These are phyloP conservation scores for Pestalotiopsis sp. DNA, from an alignment of 2,329 filamentous ascomycete genomes.

Conservation along the genomic window DNA sequence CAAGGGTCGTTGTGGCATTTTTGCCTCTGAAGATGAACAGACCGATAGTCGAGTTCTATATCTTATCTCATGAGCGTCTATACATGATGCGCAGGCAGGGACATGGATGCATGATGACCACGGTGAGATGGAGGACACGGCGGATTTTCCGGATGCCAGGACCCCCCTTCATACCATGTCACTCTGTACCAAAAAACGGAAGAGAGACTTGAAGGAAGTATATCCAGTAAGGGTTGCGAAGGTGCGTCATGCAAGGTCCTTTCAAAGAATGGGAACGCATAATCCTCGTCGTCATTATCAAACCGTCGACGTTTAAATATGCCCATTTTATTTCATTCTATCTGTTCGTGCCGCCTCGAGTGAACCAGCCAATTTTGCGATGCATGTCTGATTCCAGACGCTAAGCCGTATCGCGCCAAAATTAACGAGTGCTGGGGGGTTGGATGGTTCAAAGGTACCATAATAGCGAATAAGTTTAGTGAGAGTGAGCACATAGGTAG, in stretches of 20 bases:
- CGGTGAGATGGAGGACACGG: too few relatives aligned
- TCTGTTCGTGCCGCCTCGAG: not conserved
- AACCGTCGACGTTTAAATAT: too few relatives aligned
- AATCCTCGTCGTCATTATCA: too few relatives aligned
- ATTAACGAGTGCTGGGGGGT: slow-evolving; percentile 14
- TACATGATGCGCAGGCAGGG: too few relatives aligned
- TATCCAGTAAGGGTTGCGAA: not conserved
- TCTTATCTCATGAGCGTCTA: too few relatives aligned
- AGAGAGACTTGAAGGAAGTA: not conserved
- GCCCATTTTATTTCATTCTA: not conserved
- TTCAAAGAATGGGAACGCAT: not conserved
- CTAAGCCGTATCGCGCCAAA: slow-evolving; percentile 18
- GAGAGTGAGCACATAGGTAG: not conserved
- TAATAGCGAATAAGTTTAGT: not conserved
- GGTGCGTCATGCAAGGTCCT: not conserved
- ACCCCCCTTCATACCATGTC: too few relatives aligned
- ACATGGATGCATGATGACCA: too few relatives aligned
- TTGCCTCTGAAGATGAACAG: not conserved
- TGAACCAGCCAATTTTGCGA: not conserved
- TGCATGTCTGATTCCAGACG: not conserved
- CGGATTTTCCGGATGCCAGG: too few relatives aligned
- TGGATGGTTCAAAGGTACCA: slow-evolving; percentile 2
- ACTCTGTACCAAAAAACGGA: not conserved
- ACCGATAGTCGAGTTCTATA: too few relatives aligned
- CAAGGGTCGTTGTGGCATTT: not conserved